A percentile compares a stretch with the other conserved stretches of the same genome.
Conservation (phyloP, 345 rosid genomes). For the Triadica sebifera region DNA sequence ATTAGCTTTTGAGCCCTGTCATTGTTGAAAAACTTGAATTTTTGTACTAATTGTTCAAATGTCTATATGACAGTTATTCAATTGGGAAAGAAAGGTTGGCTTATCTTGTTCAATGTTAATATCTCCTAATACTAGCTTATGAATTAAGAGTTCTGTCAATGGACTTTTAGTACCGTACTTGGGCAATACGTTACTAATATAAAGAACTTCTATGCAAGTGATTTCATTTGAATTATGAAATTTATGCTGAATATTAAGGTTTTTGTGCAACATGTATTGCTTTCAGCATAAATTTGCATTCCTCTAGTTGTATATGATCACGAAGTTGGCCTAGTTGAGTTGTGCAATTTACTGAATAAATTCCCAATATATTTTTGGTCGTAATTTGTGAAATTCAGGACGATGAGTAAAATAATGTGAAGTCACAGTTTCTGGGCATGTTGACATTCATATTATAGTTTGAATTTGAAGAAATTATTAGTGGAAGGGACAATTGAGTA, state of each 20-base stretch:
- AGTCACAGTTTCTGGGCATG: background rate
- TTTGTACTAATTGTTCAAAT: background rate
- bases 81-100: background rate
- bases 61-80: constrained; percentile 2
- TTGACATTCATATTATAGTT: no score
- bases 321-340: background rate
- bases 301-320: background rate
- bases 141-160: background rate
- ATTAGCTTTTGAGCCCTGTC: background rate
- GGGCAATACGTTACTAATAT: background rate
- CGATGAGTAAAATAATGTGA: background rate
- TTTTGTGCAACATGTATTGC: background rate
- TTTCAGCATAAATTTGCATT: background rate
- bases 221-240: constrained; percentile 3
- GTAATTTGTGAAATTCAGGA: background rate
- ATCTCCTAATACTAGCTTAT: no score
- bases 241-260: background rate
- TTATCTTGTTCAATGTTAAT: no score
- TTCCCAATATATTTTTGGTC: background rate
- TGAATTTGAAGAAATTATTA: background rate
- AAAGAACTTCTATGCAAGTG: background rate
- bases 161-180: background rate
- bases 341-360: background rate
- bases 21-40: background rate
- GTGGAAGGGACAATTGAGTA: background rate